Evolutionary conservation across 495 filamentous ascomycete species (phyloP).

Genomic region (Chaetomium fimeti): DNA sequence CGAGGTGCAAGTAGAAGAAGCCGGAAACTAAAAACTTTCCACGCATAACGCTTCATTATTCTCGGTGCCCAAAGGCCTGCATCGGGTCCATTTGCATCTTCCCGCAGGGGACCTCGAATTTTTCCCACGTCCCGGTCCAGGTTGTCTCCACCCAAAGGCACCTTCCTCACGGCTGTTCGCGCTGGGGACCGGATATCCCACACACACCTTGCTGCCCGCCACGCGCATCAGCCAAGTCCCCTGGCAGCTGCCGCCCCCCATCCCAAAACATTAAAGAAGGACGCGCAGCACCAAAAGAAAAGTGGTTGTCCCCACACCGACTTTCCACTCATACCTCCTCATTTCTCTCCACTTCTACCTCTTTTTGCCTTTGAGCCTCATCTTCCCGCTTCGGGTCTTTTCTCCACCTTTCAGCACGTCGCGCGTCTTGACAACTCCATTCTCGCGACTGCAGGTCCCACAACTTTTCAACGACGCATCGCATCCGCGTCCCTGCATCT

Average conservation of each 20-base stretch:
- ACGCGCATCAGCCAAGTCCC: constrained; percentile 34
- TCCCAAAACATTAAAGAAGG: constrained; percentile 33
- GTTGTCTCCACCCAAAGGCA: constrained; percentile 24
- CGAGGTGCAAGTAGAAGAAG: constrained; percentile 2
- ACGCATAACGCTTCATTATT: constrained; percentile 14
- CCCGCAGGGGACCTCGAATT: constrained; percentile 18
- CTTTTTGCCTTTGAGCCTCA: constrained; percentile 40
- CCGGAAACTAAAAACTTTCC: constrained; percentile 15
- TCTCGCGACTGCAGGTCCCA: constrained; percentile 28
- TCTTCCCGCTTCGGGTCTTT: constrained; percentile 35
- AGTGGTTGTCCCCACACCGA: constrained; percentile 35
- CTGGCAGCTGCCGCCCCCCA: constrained; percentile 31
- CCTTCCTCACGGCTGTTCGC: constrained; percentile 29
- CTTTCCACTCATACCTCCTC: constrained; percentile 38
- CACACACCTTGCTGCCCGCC: constrained; percentile 29
- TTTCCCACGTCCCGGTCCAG: constrained; percentile 26
- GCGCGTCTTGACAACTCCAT: constrained; percentile 23
- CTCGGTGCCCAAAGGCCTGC: background rate
- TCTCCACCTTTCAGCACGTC: constrained; percentile 33
- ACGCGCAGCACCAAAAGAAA: constrained; percentile 34
- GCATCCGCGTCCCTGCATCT: constrained; percentile 14
- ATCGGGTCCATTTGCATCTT: constrained; percentile 5
- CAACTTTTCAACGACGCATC: constrained; percentile 23
- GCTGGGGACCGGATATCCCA: constrained; percentile 20
- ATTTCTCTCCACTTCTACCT: constrained; percentile 42